phyloP scores from a whole-genome alignment of 768 basidiomycete genomes.

The Lactarius sp. region DNA sequence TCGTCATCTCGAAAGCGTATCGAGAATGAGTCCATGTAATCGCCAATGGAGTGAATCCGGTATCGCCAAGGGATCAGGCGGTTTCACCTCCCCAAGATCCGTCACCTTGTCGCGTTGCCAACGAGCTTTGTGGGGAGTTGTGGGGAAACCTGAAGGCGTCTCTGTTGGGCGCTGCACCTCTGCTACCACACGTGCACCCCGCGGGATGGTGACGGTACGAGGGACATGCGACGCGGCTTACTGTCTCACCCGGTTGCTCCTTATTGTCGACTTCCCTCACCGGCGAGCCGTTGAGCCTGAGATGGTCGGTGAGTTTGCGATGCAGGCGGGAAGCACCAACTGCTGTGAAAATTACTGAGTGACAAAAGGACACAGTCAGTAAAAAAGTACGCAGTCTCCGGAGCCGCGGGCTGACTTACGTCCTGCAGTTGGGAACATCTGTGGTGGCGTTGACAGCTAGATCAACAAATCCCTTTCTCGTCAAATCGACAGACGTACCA shows the following conservation, averaged over 20 bases:
- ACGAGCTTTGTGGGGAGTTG: neutral
- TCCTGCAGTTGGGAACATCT: constrained; percentile 4
- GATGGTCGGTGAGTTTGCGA: neutral
- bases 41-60: too few species aligned
- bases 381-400: neutral
- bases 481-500: neutral
- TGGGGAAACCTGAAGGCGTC: neutral
- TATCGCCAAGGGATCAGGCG: neutral
- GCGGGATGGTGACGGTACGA: neutral
- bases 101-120: neutral
- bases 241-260: neutral
- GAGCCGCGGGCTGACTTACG: neutral
- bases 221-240: neutral
- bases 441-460: neutral
- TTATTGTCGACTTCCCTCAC: neutral
- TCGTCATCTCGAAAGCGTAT: neutral
- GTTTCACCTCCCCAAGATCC: neutral
- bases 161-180: neutral
- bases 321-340: neutral
- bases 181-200: neutral
- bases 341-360: neutral
- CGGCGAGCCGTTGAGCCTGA: neutral
- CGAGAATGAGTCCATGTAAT: neutral
- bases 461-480: neutral
- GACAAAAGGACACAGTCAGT: neutral